Percentiles rank a stretch among this genome's conserved stretches.
phyloP scores from a whole-genome alignment of 2,329 filamentous ascomycete species.

The Paracoccidioides lutzii region DNA sequence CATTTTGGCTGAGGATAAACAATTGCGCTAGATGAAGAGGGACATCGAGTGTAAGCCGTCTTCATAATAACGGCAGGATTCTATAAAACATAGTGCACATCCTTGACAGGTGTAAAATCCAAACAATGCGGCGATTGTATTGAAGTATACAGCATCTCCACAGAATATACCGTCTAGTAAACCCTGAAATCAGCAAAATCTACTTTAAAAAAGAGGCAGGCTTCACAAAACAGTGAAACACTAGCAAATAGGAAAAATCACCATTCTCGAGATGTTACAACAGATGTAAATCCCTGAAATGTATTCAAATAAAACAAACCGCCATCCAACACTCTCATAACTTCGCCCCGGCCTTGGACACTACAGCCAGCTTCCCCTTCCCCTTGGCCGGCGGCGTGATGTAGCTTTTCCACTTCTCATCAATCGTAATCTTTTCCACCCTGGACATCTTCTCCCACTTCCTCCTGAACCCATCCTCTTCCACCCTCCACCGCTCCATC shows the following conservation, averaged over 20 bases:
- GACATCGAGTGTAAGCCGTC: no score
- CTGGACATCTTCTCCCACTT: slow-evolving; percentile 41
- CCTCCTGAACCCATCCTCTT: slow-evolving; percentile 44
- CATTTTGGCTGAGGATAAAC: not conserved
- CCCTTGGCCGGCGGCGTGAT: slow-evolving; percentile 18
- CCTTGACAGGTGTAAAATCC: no score
- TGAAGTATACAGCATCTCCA: not conserved
- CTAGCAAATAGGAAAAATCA: not conserved
- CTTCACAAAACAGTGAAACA: not conserved
- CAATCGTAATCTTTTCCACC: slow-evolving; percentile 44
- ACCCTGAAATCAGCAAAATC: not conserved
- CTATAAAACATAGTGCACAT: no score
- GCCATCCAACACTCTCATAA: slow-evolving; percentile 11
- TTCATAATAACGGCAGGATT: no score
- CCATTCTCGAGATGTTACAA: not conserved
- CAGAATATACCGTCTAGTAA: not conserved
- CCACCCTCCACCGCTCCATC: slow-evolving; percentile 42
- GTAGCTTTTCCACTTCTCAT: slow-evolving; percentile 40
- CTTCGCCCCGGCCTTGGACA: slow-evolving; percentile 14
- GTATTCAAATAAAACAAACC: not conserved
- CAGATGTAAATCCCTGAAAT: no score
- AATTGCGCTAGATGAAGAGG: not conserved
- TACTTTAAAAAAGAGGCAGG: not conserved
- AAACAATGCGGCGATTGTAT: no score
- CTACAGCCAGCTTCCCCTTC: not conserved